Conservation (phyloP, 1,139 yeast species). For the Pichia sp. region DNA sequence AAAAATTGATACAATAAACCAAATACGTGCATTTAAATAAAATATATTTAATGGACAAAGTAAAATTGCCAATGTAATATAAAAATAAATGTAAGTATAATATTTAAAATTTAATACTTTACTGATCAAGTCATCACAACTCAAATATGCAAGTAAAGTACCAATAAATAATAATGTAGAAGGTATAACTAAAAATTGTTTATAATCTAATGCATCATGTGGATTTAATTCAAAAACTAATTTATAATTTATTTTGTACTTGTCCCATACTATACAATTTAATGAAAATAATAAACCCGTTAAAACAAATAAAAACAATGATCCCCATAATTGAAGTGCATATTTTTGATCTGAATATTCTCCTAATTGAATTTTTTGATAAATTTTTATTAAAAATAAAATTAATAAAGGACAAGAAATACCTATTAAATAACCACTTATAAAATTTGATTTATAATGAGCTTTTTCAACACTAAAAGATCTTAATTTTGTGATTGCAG, state of each 20-base stretch:
- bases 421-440: slow-evolving; percentile 65
- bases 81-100: slow-evolving; percentile 78
- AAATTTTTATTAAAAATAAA: slow-evolving; percentile 47
- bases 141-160: slow-evolving; percentile 63
- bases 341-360: slow-evolving; percentile 47
- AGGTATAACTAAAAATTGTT: slow-evolving; percentile 41
- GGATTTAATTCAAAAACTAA: slow-evolving; percentile 87
- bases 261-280: slow-evolving; percentile 68
- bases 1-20: slow-evolving; percentile 70
- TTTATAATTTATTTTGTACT: slow-evolving; percentile 75
- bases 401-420: slow-evolving; percentile 57
- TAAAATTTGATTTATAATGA: slow-evolving; percentile 42
- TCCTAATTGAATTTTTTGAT: slow-evolving; percentile 30
- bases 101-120: slow-evolving; percentile 33
- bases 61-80: slow-evolving; percentile 40
- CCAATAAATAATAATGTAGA: slow-evolving; percentile 38
- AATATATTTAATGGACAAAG: slow-evolving; percentile 59
- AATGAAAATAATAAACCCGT: slow-evolving; percentile 58
- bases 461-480: slow-evolving; percentile 37
- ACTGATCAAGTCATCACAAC: slow-evolving; percentile 67
- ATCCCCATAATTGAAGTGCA: slow-evolving; percentile 80
- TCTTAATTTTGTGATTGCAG: slow-evolving; percentile 67
- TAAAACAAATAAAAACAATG: slow-evolving; percentile 64
- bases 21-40: slow-evolving; percentile 53
- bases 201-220: slow-evolving; percentile 57